Conservation (phyloP, 2,329 filamentous ascomycete species). For the Pestalotiopsis sp. region DNA sequence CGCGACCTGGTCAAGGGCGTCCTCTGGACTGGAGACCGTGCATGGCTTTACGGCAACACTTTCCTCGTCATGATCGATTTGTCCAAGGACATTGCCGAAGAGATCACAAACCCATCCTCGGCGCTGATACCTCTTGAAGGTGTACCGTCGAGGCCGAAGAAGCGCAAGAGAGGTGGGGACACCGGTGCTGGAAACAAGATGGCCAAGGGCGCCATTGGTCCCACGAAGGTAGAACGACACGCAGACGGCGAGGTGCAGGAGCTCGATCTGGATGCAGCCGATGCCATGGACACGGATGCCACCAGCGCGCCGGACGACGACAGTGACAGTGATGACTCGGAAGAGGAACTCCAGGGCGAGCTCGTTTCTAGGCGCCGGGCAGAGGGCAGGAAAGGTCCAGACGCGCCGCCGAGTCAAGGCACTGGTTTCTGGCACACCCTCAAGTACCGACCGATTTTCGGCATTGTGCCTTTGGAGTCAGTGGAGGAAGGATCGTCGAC, state of each 20-base stretch:
- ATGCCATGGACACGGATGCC: constrained; percentile 31
- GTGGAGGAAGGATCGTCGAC: constrained; percentile 29
- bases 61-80: constrained; percentile 95
- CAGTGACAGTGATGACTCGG: constrained; percentile 33
- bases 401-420: constrained; percentile 18
- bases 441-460: constrained; percentile 93
- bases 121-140: constrained; percentile 26
- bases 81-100: constrained; percentile 61
- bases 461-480: constrained; percentile 52
- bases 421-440: constrained; percentile 74
- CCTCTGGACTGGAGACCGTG: constrained; percentile 75
- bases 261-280: constrained; percentile 24
- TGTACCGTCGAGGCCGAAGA: constrained; percentile 37
- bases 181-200: constrained; percentile 56
- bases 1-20: constrained; percentile 81
- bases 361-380: constrained; percentile 28
- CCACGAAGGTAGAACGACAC: constrained; percentile 27
- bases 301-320: constrained; percentile 26
- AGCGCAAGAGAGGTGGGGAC: constrained; percentile 55
- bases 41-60: constrained; percentile 84
- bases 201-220: constrained; percentile 38
- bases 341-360: constrained; percentile 32
- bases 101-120: constrained; percentile 29
- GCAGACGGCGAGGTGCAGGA: constrained; percentile 23
- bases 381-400: constrained; percentile 26